phyloP scores from a whole-genome alignment of 2,329 filamentous ascomycete genomes.

The Trichophyton verrucosum region DNA sequence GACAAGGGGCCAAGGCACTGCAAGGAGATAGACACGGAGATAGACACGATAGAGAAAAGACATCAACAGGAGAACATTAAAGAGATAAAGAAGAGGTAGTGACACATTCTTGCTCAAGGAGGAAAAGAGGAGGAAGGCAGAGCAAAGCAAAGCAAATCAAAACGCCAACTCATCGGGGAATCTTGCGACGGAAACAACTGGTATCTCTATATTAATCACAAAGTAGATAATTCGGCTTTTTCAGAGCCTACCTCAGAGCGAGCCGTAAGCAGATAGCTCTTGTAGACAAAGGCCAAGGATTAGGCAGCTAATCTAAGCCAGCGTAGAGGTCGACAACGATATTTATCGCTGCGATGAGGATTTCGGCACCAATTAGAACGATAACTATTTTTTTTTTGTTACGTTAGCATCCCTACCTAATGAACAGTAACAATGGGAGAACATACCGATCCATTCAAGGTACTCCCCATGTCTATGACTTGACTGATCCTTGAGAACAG shows the following conservation, averaged over 20 bases:
- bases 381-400: slow-evolving; percentile 54
- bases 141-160: not conserved
- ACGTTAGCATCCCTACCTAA: slow-evolving; percentile 11
- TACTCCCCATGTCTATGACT: slow-evolving; percentile 87
- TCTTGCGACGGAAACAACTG: not conserved
- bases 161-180: not conserved
- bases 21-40: not conserved
- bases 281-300: not conserved
- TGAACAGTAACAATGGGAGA: not conserved
- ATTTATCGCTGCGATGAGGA: slow-evolving; percentile 82
- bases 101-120: not conserved
- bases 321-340: slow-evolving; percentile 90
- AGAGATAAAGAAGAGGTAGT: not conserved
- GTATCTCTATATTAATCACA: not conserved
- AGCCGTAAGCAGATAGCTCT: too few relatives aligned
- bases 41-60: not conserved
- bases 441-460: slow-evolving; percentile 75
- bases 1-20: not conserved
- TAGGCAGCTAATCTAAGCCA: slow-evolving; percentile 39
- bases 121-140: not conserved
- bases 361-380: slow-evolving; percentile 87
- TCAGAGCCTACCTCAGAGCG: not conserved
- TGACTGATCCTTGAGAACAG: slow-evolving; percentile 88
- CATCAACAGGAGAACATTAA: not conserved
- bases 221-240: not conserved